Conservation (phyloP, 192 early-diverging fungal genomes). For the Paraglomus occultum region DNA sequence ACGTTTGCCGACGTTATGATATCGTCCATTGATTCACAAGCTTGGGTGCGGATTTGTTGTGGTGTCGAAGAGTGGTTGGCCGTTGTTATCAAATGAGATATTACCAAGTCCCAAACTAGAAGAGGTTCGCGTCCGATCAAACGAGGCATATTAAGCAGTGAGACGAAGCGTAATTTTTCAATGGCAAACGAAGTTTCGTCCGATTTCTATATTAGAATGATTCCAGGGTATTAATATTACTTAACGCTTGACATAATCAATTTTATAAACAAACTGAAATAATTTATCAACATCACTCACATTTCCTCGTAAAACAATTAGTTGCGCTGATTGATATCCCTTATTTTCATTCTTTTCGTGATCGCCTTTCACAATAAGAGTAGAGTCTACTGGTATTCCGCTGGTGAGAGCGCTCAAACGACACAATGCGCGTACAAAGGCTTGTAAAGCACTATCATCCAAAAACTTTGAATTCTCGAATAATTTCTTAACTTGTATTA, state of each 20-base stretch:
- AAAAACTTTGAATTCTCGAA: slow-evolving; percentile 67
- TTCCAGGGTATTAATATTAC: too few relatives aligned
- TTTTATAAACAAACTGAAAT: not conserved
- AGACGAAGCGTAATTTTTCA: slow-evolving; percentile 65
- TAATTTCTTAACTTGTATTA: slow-evolving; percentile 58
- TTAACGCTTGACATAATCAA: not conserved
- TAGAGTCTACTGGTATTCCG: slow-evolving; percentile 39
- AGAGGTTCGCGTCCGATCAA: slow-evolving; percentile 43
- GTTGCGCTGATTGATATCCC: slow-evolving; percentile 32
- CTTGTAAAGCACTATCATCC: slow-evolving; percentile 56
- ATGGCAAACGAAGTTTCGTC: slow-evolving; percentile 79
- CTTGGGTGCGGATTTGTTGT: slow-evolving; percentile 67
- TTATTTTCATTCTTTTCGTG: slow-evolving; percentile 29
- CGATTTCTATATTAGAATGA: slow-evolving; percentile 44
- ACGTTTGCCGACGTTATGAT: slow-evolving; percentile 73
- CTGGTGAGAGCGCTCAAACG: slow-evolving; percentile 54
- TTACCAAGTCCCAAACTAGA: slow-evolving; percentile 61
- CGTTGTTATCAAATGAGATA: slow-evolving; percentile 72
- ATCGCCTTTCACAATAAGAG: not conserved
- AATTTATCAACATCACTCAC: slow-evolving; percentile 26
- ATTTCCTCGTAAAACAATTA: slow-evolving; percentile 37
- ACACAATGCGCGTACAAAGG: slow-evolving; percentile 69
- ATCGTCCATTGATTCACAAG: slow-evolving; percentile 74
- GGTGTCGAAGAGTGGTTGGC: slow-evolving; percentile 59
- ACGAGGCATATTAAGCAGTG: slow-evolving; percentile 56